Conservation (phyloP, 345 rosid genomes). For the Microcos paniculata region DNA sequence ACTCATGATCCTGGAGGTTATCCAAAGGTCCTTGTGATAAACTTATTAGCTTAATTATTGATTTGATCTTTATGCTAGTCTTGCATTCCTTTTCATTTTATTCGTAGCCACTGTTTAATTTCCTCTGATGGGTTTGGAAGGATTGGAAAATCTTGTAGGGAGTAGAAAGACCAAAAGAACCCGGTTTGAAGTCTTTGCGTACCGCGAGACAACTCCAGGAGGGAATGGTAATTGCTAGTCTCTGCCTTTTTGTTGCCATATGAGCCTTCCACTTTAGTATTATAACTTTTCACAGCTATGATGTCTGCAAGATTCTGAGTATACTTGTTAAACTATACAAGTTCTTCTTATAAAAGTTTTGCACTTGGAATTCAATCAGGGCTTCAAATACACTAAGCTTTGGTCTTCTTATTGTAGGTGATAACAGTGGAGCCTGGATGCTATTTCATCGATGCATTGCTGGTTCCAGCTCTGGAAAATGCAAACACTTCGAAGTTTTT, state of each 20-base stretch:
- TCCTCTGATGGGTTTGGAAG: conserved; percentile 20
- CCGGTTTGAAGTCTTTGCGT: conserved; percentile 79
- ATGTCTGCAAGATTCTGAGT: not conserved
- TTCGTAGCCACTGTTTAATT: not conserved
- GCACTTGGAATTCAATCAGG: not conserved
- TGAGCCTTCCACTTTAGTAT: not conserved
- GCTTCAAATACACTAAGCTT: conserved; percentile 8
- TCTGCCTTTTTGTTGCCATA: not conserved
- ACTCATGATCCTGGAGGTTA: conserved; percentile 96
- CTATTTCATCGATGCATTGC: conserved; percentile 80
- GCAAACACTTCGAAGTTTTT: conserved; percentile 62
- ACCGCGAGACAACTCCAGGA: conserved; percentile 69
- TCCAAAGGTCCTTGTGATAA: conserved; percentile 44
- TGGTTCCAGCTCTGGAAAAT: conserved; percentile 64
- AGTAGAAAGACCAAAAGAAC: conserved; percentile 60
- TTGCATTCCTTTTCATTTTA: not conserved
- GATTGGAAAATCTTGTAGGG: conserved; percentile 45
- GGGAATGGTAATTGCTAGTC: conserved; percentile 66
- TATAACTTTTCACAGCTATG: not conserved
- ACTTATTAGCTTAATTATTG: not conserved
- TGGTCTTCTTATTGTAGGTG: conserved; percentile 45
- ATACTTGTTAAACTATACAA: not conserved
- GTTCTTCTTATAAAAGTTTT: not conserved
- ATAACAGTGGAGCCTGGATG: conserved; percentile 98
- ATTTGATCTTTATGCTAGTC: not conserved